Evolutionary conservation across 306 rosid genomes (phyloP).

Genomic region (Canavalia gladiata): DNA sequence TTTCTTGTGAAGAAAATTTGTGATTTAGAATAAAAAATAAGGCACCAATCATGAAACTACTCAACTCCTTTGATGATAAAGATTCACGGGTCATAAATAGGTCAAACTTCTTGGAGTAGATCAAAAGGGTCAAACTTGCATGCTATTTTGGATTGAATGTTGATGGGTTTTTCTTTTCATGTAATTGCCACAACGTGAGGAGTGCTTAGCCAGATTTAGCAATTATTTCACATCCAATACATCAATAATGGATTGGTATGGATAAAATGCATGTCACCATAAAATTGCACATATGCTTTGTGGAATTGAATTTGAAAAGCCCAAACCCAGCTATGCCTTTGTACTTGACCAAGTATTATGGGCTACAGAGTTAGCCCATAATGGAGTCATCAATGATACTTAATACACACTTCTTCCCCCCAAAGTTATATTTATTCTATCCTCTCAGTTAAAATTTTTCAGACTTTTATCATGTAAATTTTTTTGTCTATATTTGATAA

Average conservation of each 20-base stretch:
- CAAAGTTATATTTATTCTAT: background rate
- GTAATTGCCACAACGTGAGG: background rate
- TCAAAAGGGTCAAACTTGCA: constrained; percentile 34
- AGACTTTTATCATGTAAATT: background rate
- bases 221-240: constrained; percentile 6
- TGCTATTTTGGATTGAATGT: background rate
- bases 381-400: background rate
- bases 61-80: constrained; percentile 32
- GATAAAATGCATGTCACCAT: background rate
- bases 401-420: no score
- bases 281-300: constrained; percentile 2
- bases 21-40: background rate
- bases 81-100: constrained; percentile 32
- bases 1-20: no score
- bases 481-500: background rate
- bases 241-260: constrained; percentile 34
- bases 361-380: background rate
- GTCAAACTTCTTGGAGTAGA: constrained; percentile 3
- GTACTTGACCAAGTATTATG: background rate
- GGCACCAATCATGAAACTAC: background rate
- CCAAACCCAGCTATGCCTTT: no score
- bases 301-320: background rate
- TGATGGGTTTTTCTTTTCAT: background rate
- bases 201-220: constrained; percentile 37
- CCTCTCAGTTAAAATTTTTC: background rate